Conservation (phyloP, 1,284 basidiomycete species). For the Ceratorhiza oryzae-sativae region DNA sequence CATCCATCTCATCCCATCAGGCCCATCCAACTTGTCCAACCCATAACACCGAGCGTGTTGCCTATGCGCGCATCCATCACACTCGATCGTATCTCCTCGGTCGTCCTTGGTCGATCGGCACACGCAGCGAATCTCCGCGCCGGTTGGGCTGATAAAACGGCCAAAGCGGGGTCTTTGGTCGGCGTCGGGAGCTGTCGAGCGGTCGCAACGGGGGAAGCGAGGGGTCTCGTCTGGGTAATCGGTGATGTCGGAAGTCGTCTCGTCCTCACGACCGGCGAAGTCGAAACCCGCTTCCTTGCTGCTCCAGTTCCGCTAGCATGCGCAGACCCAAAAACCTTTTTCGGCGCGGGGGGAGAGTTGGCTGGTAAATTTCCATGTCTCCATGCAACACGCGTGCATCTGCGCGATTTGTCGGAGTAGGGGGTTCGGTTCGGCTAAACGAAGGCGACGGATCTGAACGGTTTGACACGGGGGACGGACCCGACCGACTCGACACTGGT, state of each 20-base stretch:
- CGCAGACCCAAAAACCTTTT: conserved; percentile 9
- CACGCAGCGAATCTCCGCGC: conserved; percentile 40
- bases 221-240: background rate
- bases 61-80: conserved; percentile 42
- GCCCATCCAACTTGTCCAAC: conserved; percentile 20
- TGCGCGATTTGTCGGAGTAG: background rate
- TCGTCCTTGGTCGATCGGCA: conserved; percentile 42
- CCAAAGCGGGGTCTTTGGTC: background rate
- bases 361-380: conserved; percentile 22
- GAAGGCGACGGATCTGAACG: background rate
- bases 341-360: conserved; percentile 30
- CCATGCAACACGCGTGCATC: conserved; percentile 10
- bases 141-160: background rate
- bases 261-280: conserved; percentile 1
- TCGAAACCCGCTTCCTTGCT: background rate
- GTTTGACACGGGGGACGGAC: background rate
- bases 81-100: conserved; percentile 41
- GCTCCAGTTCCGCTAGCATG: background rate
- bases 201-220: background rate
- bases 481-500: background rate
- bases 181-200: background rate
- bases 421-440: background rate
- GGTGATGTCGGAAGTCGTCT: background rate
- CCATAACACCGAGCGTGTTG: conserved; percentile 42
- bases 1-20: conserved; percentile 30